A percentile compares a stretch with the other conserved stretches of the same genome.
phyloP scores from a whole-genome alignment of 345 rosid genomes.

The Salix caprea region DNA sequence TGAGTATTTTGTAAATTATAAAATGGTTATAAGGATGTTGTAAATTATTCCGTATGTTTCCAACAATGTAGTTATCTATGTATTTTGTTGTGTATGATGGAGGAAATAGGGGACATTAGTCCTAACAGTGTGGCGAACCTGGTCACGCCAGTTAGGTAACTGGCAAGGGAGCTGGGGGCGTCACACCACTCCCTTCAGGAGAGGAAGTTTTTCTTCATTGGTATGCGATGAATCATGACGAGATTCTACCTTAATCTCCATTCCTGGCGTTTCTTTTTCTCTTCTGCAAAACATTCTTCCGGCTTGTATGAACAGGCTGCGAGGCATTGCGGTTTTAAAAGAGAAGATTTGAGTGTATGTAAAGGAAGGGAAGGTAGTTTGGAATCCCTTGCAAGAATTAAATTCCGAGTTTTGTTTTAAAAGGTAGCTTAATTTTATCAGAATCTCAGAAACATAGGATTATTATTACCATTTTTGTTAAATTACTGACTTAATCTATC shows the following conservation, averaged over 20 bases:
- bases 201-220: conserved; percentile 40
- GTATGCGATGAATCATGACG: conserved; percentile 16
- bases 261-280: background rate
- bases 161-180: too few relatives aligned
- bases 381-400: conserved; percentile 65
- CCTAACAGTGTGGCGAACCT: too few relatives aligned
- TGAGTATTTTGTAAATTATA: too few relatives aligned
- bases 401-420: conserved; percentile 17
- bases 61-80: too few relatives aligned
- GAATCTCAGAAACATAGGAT: background rate
- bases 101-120: too few relatives aligned
- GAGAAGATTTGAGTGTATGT: conserved; percentile 29
- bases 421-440: background rate
- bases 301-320: background rate
- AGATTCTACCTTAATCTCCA: conserved; percentile 47
- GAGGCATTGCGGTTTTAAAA: conserved; percentile 3
- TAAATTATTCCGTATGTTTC: too few relatives aligned
- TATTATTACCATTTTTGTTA: too few relatives aligned
- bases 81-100: too few relatives aligned
- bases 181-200: conserved; percentile 23
- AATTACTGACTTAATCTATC: background rate
- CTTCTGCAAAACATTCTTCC: background rate
- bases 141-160: too few relatives aligned
- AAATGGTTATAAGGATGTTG: too few relatives aligned
- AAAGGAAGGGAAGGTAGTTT: conserved; percentile 23